Evolutionary conservation across 306 rosid species (phyloP).

Genomic region (Echinosophora koreensis): DNA sequence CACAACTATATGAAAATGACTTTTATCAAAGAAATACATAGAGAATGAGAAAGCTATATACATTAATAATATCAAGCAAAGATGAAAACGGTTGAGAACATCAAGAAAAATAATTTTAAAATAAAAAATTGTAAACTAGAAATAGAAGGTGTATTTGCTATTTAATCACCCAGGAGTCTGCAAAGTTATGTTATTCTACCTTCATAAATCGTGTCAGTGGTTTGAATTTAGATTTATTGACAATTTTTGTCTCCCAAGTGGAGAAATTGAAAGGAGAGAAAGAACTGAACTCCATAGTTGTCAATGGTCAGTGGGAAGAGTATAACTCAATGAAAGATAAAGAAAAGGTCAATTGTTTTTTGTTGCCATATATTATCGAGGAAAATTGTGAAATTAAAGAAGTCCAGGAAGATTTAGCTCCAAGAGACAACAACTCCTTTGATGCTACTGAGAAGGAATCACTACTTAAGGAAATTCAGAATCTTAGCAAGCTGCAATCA

Average conservation of each 20-base stretch:
- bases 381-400: conserved; percentile 77
- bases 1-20: no score
- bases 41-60: no score
- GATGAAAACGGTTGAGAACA: no score
- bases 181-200: neutral
- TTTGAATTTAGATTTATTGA: conserved; percentile 40
- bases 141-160: no score
- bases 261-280: conserved; percentile 59
- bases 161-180: no score
- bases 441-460: conserved; percentile 84
- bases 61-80: no score
- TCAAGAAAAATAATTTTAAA: no score
- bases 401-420: conserved; percentile 65
- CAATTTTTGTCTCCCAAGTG: conserved; percentile 53
- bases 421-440: conserved; percentile 48
- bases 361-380: conserved; percentile 46
- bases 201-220: conserved; percentile 38
- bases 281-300: conserved; percentile 42
- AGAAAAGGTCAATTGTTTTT: conserved; percentile 43
- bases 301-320: conserved; percentile 46
- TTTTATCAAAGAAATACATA: no score
- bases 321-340: conserved; percentile 42
- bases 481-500: conserved; percentile 69
- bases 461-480: conserved; percentile 84
- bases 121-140: no score